Evolutionary conservation across 345 rosid species (phyloP), one percentile per base, ranked within the genome.

Genomic region (Salix arbutifolia): DNA sequence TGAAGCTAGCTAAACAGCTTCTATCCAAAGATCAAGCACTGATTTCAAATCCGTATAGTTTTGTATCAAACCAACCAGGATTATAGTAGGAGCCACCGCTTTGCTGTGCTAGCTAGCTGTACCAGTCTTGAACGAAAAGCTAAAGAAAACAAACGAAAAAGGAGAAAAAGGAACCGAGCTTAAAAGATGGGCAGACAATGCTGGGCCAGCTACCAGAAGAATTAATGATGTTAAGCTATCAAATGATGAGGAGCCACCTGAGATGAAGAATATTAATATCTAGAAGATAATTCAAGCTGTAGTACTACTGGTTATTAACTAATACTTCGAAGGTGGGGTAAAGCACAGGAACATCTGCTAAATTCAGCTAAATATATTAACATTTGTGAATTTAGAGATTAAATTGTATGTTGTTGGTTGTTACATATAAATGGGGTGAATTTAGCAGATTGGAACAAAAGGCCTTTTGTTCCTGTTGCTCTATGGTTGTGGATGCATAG

Each of bases 301-400:
- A 67, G 70, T 37, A 4, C 44, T 69, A 14, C 17, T 42, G 37
- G n/a, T 65, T 12, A 31, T 65, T 65, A 16, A 65, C 56, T 46
- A 66, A 25, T 31, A 25, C 23, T 65, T 46, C 42, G 65, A 68
- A 76, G 76, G 64, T 44, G 65, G 78, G 83, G 53, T 60, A 70
- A 77, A 82, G 86, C 72, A 61, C 87, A 77, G 87, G 91, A 88
- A 88, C 91, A 90, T 75, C 82, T 83, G 90, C 84, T 85, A 87
- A 86, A 88, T 85, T 88, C 71, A 78, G 85, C 80, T 60, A 65
- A 69, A 68, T 64, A 64, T 67, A 37, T 21, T 70, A 67, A 33
- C 56, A n/a, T 10, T n/a, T 62, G 38, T 23, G 60, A 26, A 14
- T 26, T 72, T 67, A 58, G 71, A 70, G 58, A 66, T 60, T 25